Evolutionary conservation across 2,329 filamentous ascomycete species (phyloP), one percentile per base, ranked within the genome.

Genomic region (Penicillium sp.): DNA sequence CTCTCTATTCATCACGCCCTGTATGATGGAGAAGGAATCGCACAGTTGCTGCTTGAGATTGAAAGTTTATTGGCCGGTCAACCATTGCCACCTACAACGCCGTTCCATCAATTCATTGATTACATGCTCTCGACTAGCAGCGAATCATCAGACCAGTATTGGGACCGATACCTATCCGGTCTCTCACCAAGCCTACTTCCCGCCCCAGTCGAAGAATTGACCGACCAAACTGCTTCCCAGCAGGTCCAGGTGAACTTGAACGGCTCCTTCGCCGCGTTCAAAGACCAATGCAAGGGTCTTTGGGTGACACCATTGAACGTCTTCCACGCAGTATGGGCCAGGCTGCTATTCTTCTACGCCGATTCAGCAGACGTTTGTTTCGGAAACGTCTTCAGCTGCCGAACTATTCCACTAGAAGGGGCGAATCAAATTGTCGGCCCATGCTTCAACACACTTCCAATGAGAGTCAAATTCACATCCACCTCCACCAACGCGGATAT

Each of bases 361-460:
- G 70, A 78, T 1, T 75, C 77, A 5, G 69, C 76, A 0, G 92
- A 96, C 65, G 65, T 96, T 5, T 94, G 90, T 69, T 96, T 97
- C 66, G 92, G 93, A 0, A 94, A 91, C 63, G 87, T 97, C 2
- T 82, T 93, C 52, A 92, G 86, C 66, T 92, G 92, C 1, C 85
- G 92, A 7, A 87, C 86, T 0, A 68, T 90, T 9, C 75, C 84
- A 0, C 71, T 92, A 2, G 81, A 88, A 5, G 83, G 82, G 0
- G 77, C 93, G 10, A 86, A 92, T 33, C 78, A 81, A 3, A 81
- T 96, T 5, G 83, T 95, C n/a, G 91, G 90, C 0, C 92, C 92
- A 0, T 96, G 91, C 69, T 96, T 97, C 79, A 97, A 96, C 67
- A 96, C 92, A 0, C 74, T 96, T 11, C 91, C 92, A 0, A 68